These are phyloP conservation scores for Trichophyton simii DNA, from an alignment of 2,329 filamentous ascomycete species.

Conservation along the genomic window DNA sequence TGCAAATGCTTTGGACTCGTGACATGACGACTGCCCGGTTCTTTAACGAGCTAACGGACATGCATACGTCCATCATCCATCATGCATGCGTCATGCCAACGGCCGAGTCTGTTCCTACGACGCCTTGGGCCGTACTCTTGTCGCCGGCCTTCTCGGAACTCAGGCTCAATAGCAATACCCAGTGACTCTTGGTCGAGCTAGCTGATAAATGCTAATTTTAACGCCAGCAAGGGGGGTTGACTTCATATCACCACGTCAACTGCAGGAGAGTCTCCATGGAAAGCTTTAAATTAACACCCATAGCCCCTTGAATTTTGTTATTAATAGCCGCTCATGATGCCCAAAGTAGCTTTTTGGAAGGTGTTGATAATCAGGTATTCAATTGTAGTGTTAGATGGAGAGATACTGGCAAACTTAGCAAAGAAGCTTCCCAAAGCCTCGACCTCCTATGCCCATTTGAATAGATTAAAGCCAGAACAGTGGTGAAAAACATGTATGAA, in stretches of 20 bases:
- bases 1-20: background rate
- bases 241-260: background rate
- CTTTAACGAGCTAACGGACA: background rate
- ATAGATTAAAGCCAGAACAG: background rate
- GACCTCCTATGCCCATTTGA: background rate
- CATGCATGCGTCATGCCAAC: background rate
- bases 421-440: background rate
- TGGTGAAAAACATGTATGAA: background rate
- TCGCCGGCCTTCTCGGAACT: background rate
- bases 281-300: background rate
- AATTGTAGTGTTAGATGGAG: background rate
- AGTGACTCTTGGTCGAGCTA: too few relatives aligned
- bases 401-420: background rate
- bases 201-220: background rate
- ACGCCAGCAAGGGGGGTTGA: too few relatives aligned
- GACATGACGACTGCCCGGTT: background rate
- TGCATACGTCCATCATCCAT: background rate
- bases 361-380: background rate
- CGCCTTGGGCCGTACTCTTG: background rate
- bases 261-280: background rate
- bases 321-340: background rate
- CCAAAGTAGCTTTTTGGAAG: background rate
- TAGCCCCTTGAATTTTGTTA: background rate
- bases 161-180: background rate
- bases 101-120: background rate